These are phyloP conservation scores for Venturia aucupariae DNA, from an alignment of 2,329 filamentous ascomycete genomes.

Conservation along the genomic window DNA sequence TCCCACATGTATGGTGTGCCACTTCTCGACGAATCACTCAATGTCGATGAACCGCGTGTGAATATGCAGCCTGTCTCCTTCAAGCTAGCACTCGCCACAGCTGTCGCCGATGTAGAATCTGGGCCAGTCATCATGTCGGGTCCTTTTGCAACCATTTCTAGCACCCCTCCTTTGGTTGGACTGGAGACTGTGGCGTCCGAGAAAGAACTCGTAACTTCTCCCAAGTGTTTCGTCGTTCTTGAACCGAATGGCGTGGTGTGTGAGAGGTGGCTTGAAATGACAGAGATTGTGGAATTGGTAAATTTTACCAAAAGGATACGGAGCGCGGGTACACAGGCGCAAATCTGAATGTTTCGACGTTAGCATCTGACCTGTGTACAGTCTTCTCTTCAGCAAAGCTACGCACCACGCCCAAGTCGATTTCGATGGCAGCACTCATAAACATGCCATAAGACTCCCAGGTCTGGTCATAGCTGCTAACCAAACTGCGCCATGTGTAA, in stretches of 20 bases:
- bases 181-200: neutral
- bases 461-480: constrained; percentile 34
- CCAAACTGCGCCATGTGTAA: constrained; percentile 34
- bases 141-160: neutral
- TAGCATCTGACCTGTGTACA: neutral
- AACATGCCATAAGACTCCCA: constrained; percentile 38
- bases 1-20: constrained; percentile 7
- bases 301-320: constrained; percentile 7
- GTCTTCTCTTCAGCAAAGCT: neutral
- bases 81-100: neutral
- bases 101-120: neutral
- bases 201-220: neutral
- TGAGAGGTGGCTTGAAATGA: neutral
- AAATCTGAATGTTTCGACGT: neutral
- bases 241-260: neutral
- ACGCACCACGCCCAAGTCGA: constrained; percentile 37
- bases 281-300: neutral
- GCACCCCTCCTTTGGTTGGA: neutral
- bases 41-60: neutral
- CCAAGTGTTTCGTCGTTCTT: neutral
- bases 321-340: constrained; percentile 13
- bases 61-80: neutral
- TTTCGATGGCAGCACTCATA: constrained; percentile 37
- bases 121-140: neutral
- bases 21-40: neutral